Percentiles rank a stretch among this genome's conserved stretches.
Evolutionary conservation across 768 basidiomycete genomes (phyloP).

Genomic region (Collybia sp.): DNA sequence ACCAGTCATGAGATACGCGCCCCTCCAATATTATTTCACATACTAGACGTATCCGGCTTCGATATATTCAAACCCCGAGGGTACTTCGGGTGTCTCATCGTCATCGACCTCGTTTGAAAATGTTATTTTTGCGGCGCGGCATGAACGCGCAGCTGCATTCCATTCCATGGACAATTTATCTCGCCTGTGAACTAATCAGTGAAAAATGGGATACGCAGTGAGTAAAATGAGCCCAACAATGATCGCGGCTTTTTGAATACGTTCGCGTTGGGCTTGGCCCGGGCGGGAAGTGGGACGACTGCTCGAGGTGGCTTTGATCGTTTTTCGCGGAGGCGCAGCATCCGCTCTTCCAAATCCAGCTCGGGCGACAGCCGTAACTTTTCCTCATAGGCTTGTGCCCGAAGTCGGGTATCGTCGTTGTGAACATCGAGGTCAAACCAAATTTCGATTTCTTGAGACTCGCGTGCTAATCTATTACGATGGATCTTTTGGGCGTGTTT

Average conservation of each 20-base stretch:
- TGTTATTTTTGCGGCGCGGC: slow-evolving; percentile 26
- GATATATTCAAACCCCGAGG: slow-evolving; percentile 42
- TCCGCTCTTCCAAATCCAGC: slow-evolving; percentile 2
- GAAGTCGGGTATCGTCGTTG: slow-evolving; percentile 37
- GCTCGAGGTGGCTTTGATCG: too few relatives aligned
- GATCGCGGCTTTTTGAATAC: not conserved
- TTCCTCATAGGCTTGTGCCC: slow-evolving; percentile 40
- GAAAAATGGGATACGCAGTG: not conserved
- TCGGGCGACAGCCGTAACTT: slow-evolving; percentile 19
- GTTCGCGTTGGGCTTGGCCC: too few relatives aligned
- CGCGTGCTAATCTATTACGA: slow-evolving; percentile 21
- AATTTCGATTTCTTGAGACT: slow-evolving; percentile 32
- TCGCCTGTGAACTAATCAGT: slow-evolving; percentile 12
- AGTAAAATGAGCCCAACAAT: not conserved
- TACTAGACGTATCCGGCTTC: slow-evolving; percentile 49
- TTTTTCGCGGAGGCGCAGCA: slow-evolving; percentile 7
- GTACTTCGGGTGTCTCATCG: slow-evolving; percentile 39
- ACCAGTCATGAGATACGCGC: not conserved
- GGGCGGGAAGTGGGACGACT: too few relatives aligned
- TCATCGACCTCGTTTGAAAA: slow-evolving; percentile 37
- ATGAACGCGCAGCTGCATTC: slow-evolving; percentile 20
- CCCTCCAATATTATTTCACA: slow-evolving; percentile 13
- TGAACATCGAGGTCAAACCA: slow-evolving; percentile 36
- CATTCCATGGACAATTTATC: slow-evolving; percentile 25
- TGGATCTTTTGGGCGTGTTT: slow-evolving; percentile 21